Conservation (phyloP, 306 rosid genomes). For the Lablab purpureus region DNA sequence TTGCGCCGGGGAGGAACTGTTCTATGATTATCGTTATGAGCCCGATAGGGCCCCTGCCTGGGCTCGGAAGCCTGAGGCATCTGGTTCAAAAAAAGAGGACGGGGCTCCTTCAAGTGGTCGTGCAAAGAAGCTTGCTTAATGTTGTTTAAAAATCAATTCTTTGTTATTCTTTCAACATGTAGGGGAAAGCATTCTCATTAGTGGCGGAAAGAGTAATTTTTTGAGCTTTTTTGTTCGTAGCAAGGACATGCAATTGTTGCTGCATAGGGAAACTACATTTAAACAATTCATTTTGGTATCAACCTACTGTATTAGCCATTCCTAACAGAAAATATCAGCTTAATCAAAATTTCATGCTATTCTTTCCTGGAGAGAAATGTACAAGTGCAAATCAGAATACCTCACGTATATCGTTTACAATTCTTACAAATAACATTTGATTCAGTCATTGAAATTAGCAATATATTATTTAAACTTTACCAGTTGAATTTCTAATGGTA, state of each 20-base stretch:
- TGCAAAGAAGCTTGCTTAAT: constrained; percentile 92
- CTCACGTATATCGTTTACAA: neutral
- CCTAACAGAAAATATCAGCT: constrained; percentile 29
- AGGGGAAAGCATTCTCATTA: constrained; percentile 59
- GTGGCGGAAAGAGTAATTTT: constrained; percentile 59
- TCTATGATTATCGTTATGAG: constrained; percentile 95
- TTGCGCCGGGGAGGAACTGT: constrained; percentile 94
- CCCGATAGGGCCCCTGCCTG: constrained; percentile 99
- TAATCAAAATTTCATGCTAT: constrained; percentile 42
- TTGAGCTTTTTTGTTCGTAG: constrained; percentile 57
- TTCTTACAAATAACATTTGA: neutral
- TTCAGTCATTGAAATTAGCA: neutral
- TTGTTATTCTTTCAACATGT: constrained; percentile 69
- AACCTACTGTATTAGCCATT: constrained; percentile 48
- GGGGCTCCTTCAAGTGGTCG: constrained; percentile 95
- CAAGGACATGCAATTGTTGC: constrained; percentile 57
- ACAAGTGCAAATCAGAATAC: constrained; percentile 26
- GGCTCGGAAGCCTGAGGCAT: constrained; percentile 93
- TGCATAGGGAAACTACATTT: constrained; percentile 51
- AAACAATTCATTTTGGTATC: constrained; percentile 55
- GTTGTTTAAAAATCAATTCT: constrained; percentile 45
- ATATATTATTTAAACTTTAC: neutral
- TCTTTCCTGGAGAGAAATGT: constrained; percentile 23
- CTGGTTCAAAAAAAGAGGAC: constrained; percentile 87
- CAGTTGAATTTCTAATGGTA: neutral